phyloP scores from a whole-genome alignment of 2,329 filamentous ascomycete species.

The Trichoderma sp. region DNA sequence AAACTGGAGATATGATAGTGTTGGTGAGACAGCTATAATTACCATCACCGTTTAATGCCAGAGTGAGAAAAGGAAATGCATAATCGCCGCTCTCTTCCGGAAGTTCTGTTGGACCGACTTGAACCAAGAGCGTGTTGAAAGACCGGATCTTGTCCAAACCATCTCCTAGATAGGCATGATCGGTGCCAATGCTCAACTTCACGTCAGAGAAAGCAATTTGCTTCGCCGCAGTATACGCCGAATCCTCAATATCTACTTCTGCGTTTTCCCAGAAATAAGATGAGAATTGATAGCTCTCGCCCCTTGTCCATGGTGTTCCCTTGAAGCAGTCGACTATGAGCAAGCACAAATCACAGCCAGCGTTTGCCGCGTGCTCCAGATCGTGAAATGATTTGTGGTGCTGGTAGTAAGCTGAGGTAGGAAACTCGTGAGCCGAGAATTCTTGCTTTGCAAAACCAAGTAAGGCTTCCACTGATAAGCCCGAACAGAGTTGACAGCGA shows the following conservation, averaged over 20 bases:
- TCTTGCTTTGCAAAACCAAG: neutral
- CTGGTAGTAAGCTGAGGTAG: neutral
- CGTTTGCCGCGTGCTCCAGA: neutral
- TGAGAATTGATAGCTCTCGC: neutral
- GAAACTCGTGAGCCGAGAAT: neutral
- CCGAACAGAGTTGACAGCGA: neutral
- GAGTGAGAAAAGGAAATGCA: neutral
- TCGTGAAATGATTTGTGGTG: slow-evolving; percentile 11
- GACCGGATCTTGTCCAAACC: neutral
- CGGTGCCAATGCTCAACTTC: neutral
- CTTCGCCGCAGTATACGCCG: neutral
- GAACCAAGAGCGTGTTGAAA: neutral
- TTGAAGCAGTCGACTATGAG: slow-evolving; percentile 11
- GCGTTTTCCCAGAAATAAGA: neutral
- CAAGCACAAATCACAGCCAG: slow-evolving; percentile 6
- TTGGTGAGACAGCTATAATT: too few relatives aligned
- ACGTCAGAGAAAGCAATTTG: neutral
- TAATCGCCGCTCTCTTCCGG: neutral
- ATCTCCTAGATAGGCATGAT: neutral
- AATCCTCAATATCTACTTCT: neutral
- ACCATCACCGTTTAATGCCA: neutral
- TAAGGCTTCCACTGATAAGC: neutral
- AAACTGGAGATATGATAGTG: neutral
- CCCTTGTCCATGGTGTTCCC: neutral
- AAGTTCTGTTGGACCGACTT: neutral